These are phyloP conservation scores for Pyrus betulifolia DNA, from an alignment of 306 rosid species.

Conservation along the genomic window DNA sequence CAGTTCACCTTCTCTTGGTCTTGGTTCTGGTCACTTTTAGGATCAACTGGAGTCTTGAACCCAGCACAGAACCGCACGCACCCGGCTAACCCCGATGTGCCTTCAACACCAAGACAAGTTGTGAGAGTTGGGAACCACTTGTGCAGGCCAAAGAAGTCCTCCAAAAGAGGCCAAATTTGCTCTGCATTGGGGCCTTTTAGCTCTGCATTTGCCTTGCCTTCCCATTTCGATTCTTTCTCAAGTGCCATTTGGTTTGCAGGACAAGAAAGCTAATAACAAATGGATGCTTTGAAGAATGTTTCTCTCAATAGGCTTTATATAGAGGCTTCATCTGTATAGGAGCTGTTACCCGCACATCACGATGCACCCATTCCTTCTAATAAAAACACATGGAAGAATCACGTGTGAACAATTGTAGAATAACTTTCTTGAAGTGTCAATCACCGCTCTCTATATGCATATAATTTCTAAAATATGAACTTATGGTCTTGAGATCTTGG, in stretches of 20 bases:
- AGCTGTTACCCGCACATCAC: no score
- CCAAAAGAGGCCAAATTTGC: constrained; percentile 46
- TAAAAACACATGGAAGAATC: background rate
- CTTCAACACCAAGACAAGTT: constrained; percentile 38
- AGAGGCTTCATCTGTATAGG: background rate
- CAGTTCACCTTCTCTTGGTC: constrained; percentile 21
- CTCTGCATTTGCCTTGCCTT: constrained; percentile 33
- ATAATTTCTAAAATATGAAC: background rate
- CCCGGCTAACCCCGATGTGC: constrained; percentile 37
- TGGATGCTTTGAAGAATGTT: background rate
- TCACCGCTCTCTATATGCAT: background rate
- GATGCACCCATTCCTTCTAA: background rate
- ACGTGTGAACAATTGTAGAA: background rate
- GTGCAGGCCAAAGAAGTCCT: constrained; percentile 54
- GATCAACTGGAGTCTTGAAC: constrained; percentile 41
- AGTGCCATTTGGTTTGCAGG: background rate
- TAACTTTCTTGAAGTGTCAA: background rate
- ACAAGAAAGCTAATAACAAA: background rate
- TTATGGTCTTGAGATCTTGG: background rate
- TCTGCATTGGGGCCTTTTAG: constrained; percentile 26
- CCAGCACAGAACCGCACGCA: constrained; percentile 61
- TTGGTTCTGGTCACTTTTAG: background rate
- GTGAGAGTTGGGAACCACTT: constrained; percentile 52
- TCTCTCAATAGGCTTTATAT: background rate
- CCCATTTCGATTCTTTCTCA: constrained; percentile 27